Percentiles rank a stretch among this genome's conserved stretches.
These are phyloP conservation scores for Botrytis paeoniae DNA, from an alignment of 2,329 filamentous ascomycete species.

Conservation along the genomic window DNA sequence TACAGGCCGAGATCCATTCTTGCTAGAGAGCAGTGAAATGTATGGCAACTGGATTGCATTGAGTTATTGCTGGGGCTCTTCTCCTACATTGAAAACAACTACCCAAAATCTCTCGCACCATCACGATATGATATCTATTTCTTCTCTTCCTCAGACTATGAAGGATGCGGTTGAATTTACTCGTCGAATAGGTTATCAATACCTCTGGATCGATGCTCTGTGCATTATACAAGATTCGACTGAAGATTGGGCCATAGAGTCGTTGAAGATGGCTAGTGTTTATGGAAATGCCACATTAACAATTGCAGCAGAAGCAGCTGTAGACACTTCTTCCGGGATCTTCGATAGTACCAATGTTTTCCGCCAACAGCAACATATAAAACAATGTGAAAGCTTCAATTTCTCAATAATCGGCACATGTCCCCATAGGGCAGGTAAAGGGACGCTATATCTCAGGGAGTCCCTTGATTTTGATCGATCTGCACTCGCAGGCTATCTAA, in stretches of 20 bases:
- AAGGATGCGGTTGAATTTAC: fast-evolving
- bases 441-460: neutral
- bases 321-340: neutral
- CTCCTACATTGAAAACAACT: fast-evolving
- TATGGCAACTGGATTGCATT: neutral
- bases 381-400: neutral
- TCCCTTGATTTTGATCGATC: fast-evolving
- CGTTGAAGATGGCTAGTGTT: neutral
- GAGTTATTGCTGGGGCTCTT: neutral
- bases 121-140: neutral
- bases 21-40: neutral
- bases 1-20: fast-evolving
- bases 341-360: neutral
- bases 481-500: neutral
- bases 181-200: neutral
- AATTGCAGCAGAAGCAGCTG: neutral
- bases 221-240: neutral
- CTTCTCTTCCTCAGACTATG: neutral
- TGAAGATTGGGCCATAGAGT: neutral
- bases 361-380: too few species aligned
- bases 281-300: neutral
- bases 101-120: neutral
- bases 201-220: neutral
- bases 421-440: too few species aligned
- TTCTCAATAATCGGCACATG: too few species aligned